Base-by-base conservation (phyloP, 805 yeast species). In the Isabelozyma rhagii region DNA sequence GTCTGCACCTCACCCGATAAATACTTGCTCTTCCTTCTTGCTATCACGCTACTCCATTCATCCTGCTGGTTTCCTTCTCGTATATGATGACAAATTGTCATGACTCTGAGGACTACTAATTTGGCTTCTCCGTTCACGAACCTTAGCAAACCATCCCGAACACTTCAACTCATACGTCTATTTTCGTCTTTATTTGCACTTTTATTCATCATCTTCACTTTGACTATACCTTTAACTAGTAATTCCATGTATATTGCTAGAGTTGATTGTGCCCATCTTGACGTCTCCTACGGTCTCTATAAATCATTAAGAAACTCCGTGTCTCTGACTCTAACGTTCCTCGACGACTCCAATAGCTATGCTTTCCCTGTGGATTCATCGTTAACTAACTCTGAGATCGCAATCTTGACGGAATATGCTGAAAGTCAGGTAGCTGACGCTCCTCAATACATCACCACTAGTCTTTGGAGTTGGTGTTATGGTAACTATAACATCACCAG, bases 221-320 rank as follows among this genome's bases (percentile, higher is more conserved):
- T 69, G 41, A 51, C 67, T 10, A 64, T 69, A 3, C 75, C 75
- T 4, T 42, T 59, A 3, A 28, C 56, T 10, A 47, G 60, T 18
- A 47, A 46, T 8, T 41, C 47, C 2, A 53, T 59, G 18, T 66
- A 63, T 53, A 58, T 75, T 8, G 67, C 72, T 6, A 57, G 73
- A 39, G 64, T 83, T 39, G 75, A 77, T 55, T 80, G 83, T 50
- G 71, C 78, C 4, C 83, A 79, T 54, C 62, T 75, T 6, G 82
- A 80, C 51, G 78, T 83, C 15, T 75, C 83, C 0, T 56, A 65
- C 15, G 88, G 87, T 1, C 61, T 83, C 8, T 82, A 80, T 55
- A 61, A 71, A 21, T 68, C 77, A 5, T 61, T 79, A 47, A 61
- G 80, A 43, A 58, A 55, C 15, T 59, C 71, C 11, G 72, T 69